Conservation (phyloP, 2,329 filamentous ascomycete species). For the Cordyceps farinosa region DNA sequence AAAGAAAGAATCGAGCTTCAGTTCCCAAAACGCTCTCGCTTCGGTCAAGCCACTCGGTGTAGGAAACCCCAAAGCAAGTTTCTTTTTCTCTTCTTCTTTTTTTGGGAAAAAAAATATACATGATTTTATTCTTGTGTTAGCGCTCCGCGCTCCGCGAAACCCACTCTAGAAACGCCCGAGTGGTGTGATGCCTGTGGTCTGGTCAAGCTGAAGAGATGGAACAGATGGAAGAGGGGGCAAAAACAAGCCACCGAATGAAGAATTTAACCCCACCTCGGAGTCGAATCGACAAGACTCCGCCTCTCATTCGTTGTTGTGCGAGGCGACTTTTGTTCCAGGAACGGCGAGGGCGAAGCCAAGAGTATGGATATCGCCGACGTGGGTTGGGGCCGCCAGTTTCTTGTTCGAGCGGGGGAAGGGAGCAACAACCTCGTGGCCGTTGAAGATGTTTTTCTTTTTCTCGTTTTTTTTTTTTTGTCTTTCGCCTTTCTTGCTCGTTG, state of each 20-base stretch:
- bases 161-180: constrained; percentile 6
- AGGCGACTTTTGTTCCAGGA: not conserved
- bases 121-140: not conserved
- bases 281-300: not conserved
- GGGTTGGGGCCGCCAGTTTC: not conserved
- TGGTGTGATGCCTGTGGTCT: not conserved
- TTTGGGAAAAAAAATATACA: no score
- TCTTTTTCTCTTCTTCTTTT: no score
- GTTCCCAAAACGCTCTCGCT: not conserved
- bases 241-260: not conserved
- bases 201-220: not conserved
- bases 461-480: not conserved
- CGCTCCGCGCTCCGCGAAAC: not conserved
- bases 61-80: not conserved
- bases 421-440: not conserved
- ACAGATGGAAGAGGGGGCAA: not conserved
- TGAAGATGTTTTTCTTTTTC: not conserved
- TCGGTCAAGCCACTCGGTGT: constrained; percentile 1
- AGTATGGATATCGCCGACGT: not conserved
- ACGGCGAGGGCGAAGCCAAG: not conserved
- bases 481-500: not conserved
- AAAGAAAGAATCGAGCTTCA: no score
- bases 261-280: not conserved
- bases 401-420: not conserved
- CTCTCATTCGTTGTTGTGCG: not conserved